Evolutionary conservation across 1,139 yeast species (phyloP).

Genomic region (Pichia terricola): DNA sequence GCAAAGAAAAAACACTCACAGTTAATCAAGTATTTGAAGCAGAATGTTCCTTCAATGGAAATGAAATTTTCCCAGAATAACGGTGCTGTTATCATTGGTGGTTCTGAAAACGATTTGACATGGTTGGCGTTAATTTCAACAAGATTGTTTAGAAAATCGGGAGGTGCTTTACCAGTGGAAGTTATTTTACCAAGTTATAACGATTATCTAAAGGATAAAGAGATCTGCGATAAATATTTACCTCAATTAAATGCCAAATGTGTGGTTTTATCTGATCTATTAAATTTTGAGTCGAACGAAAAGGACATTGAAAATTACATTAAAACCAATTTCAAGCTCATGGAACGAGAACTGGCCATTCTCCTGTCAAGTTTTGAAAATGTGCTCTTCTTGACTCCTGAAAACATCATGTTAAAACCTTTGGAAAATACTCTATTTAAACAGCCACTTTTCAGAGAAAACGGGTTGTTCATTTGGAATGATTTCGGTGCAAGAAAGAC

Average conservation of each 20-base stretch:
- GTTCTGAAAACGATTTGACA: slow-evolving; percentile 42
- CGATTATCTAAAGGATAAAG: slow-evolving; percentile 36
- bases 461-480: slow-evolving; percentile 51
- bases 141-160: slow-evolving; percentile 41
- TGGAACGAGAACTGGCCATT: slow-evolving; percentile 53
- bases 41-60: not conserved
- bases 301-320: slow-evolving; percentile 16
- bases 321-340: slow-evolving; percentile 22
- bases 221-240: slow-evolving; percentile 37
- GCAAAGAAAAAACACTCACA: not conserved
- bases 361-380: slow-evolving; percentile 52
- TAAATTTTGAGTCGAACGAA: slow-evolving; percentile 15
- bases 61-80: slow-evolving; percentile 14
- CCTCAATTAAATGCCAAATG: slow-evolving; percentile 44
- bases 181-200: slow-evolving; percentile 44
- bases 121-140: slow-evolving; percentile 47
- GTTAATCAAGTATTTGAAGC: not conserved
- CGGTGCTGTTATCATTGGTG: slow-evolving; percentile 60
- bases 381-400: slow-evolving; percentile 55
- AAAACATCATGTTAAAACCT: slow-evolving; percentile 50
- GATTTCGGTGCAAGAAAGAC: slow-evolving; percentile 59
- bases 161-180: slow-evolving; percentile 51
- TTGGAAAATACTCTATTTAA: slow-evolving; percentile 43
- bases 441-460: slow-evolving; percentile 27
- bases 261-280: slow-evolving; percentile 24